Conservation (phyloP, 371 early-diverging fungal species). For the Mucor mucedo region DNA sequence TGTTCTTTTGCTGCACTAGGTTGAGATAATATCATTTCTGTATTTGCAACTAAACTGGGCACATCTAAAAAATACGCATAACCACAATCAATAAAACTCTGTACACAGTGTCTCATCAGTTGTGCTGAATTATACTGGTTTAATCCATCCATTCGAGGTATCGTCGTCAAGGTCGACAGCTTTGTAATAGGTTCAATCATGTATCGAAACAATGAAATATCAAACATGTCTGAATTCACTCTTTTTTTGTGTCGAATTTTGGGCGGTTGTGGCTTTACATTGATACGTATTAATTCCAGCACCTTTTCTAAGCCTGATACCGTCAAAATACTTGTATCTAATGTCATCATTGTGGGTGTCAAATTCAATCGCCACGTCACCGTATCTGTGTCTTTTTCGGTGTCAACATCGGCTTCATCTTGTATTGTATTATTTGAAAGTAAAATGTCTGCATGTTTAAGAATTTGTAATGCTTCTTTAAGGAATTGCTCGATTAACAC, state of each 20-base stretch:
- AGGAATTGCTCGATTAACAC: slow-evolving; percentile 27
- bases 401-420: slow-evolving; percentile 14
- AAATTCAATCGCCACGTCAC: slow-evolving; percentile 53
- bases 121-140: slow-evolving; percentile 47
- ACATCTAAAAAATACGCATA: slow-evolving; percentile 44
- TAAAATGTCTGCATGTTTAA: slow-evolving; percentile 23
- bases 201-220: slow-evolving; percentile 29
- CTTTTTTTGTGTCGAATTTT: slow-evolving; percentile 12
- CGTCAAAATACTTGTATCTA: slow-evolving; percentile 54
- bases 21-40: slow-evolving; percentile 40
- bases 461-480: slow-evolving; percentile 30
- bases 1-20: slow-evolving; percentile 38
- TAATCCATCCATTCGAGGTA: slow-evolving; percentile 22
- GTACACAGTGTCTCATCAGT: slow-evolving; percentile 48
- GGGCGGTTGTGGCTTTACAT: slow-evolving; percentile 44
- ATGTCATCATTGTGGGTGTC: slow-evolving; percentile 47
- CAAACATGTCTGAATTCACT: slow-evolving; percentile 22
- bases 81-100: slow-evolving; percentile 46
- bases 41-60: slow-evolving; percentile 36
- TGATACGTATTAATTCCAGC: slow-evolving; percentile 46
- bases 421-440: slow-evolving; percentile 5
- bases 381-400: slow-evolving; percentile 25
- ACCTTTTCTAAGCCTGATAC: slow-evolving; percentile 52
- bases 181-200: slow-evolving; percentile 30
- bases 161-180: slow-evolving; percentile 15